A percentile compares a stretch with the other conserved stretches of the same genome.
Conservation (phyloP, 768 basidiomycete species). For the Auricularia heimuer region DNA sequence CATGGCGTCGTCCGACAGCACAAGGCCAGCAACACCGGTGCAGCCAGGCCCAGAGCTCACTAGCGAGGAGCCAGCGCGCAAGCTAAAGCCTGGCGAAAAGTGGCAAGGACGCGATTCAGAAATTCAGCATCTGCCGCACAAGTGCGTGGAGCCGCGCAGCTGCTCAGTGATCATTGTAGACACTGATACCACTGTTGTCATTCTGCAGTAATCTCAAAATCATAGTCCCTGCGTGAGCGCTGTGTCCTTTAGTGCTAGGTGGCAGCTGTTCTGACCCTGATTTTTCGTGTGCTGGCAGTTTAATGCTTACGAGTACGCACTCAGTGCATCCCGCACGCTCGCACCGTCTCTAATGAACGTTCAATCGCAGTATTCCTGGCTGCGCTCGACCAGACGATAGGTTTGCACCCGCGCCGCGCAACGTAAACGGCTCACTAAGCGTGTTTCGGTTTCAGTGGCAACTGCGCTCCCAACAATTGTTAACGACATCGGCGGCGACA, state of each 20-base stretch:
- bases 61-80: not conserved
- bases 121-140: constrained; percentile 8
- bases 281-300: not conserved
- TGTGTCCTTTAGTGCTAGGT: not conserved
- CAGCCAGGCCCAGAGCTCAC: no score
- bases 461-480: constrained; percentile 74
- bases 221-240: constrained; percentile 10
- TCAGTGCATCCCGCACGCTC: not conserved
- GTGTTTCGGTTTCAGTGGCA: constrained; percentile 36
- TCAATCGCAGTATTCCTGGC: constrained; percentile 16
- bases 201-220: constrained; percentile 10
- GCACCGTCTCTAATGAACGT: not conserved
- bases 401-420: not conserved
- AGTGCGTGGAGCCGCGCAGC: not conserved
- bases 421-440: not conserved
- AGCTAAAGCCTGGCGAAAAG: constrained; percentile 1
- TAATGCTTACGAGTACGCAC: constrained; percentile 6
- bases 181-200: not conserved
- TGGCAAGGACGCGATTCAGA: constrained; percentile 3
- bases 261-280: not conserved
- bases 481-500: constrained; percentile 49
- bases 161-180: no score
- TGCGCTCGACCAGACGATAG: constrained; percentile 32
- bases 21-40: no score
- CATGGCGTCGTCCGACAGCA: no score